A percentile compares a stretch with the other conserved stretches of the same genome.
Evolutionary conservation across 345 rosid genomes (phyloP).

Genomic region (Eucalyptus leucophloia): DNA sequence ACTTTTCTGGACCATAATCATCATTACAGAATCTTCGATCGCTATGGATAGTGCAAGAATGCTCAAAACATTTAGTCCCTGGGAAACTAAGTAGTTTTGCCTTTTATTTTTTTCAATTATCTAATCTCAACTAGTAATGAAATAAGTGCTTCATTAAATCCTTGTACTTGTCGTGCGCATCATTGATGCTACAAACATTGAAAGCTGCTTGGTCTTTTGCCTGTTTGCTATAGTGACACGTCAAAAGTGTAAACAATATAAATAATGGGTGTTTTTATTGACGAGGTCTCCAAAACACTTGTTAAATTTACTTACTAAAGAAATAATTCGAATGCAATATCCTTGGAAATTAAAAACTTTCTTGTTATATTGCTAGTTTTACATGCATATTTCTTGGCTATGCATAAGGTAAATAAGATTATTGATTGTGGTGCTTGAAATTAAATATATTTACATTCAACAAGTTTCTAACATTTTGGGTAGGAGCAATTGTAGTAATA

Average conservation of each 20-base stretch:
- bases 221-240: neutral
- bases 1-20: neutral
- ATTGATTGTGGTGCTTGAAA: neutral
- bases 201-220: neutral
- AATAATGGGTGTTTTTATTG: neutral
- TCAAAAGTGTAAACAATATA: neutral
- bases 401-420: neutral
- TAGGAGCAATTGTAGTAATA: neutral
- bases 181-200: neutral
- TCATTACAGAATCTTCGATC: neutral
- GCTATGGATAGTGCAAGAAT: neutral
- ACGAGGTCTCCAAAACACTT: neutral
- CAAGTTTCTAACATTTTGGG: neutral
- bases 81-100: neutral
- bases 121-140: neutral
- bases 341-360: neutral
- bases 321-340: neutral
- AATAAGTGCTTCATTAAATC: neutral
- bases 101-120: neutral
- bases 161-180: neutral
- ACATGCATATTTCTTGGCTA: neutral
- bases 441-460: neutral
- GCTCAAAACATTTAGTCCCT: neutral
- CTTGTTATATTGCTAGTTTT: neutral
- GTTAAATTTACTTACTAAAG: neutral